phyloP scores from a whole-genome alignment of 345 rosid genomes.

The Alliaria petiolata region DNA sequence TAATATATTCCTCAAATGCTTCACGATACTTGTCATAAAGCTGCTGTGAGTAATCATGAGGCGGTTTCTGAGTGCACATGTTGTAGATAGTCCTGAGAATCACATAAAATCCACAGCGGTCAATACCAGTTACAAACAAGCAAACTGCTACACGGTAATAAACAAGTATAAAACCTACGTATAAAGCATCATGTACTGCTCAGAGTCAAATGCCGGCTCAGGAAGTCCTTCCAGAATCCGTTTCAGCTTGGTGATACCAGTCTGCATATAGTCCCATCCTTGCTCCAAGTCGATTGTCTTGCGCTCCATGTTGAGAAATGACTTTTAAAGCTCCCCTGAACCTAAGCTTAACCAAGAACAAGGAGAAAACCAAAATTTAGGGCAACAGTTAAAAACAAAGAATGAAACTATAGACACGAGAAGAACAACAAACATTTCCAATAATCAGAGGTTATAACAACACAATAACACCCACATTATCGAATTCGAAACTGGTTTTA shows the following conservation, averaged over 20 bases:
- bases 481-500: background rate
- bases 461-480: constrained; percentile 9
- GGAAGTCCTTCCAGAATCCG: constrained; percentile 64
- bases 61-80: constrained; percentile 91
- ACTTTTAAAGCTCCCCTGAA: background rate
- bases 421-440: background rate
- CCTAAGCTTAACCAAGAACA: constrained; percentile 1
- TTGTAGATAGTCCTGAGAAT: constrained; percentile 61
- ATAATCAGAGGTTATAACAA: background rate
- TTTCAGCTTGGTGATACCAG: constrained; percentile 72
- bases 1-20: constrained; percentile 65
- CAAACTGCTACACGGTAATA: background rate
- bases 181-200: constrained; percentile 85
- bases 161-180: constrained; percentile 40
- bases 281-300: constrained; percentile 61
- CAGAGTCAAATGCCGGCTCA: constrained; percentile 58
- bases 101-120: background rate
- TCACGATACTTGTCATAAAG: constrained; percentile 77
- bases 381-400: background rate
- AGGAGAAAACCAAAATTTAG: constrained; percentile 6
- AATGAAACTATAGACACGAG: background rate
- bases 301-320: constrained; percentile 47
- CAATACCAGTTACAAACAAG: background rate
- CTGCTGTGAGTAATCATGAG: constrained; percentile 80
- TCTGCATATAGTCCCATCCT: constrained; percentile 84